Base-by-base conservation (phyloP, 495 filamentous ascomycete species). In the Lophiostoma macrostomum region DNA sequence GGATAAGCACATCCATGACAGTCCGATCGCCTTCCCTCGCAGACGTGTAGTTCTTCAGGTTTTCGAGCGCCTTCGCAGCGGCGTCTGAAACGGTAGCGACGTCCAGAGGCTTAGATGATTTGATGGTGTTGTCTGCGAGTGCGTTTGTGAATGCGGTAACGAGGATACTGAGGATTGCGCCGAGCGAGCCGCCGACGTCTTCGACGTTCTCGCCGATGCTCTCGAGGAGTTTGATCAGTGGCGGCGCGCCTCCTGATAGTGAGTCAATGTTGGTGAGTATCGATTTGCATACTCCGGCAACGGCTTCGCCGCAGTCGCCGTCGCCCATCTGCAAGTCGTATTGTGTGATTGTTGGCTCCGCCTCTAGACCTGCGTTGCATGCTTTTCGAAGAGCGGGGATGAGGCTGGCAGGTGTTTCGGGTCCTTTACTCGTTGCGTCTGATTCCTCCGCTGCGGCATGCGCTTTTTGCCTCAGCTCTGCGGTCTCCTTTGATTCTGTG, bases 271-370 rank as follows among this genome's bases (percentile, higher is more conserved):
- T 67, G 12, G 42, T 30, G 14, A 69, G 43, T 5, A 71, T 60
- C 12, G 64, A 55, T 35, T 65, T 64, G 62, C 67, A 69, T 40
- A 69, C 61, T 11, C 50, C 74, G 54, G 79, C 71, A 7, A 84
- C 73, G 12, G 79, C 80, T 68, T 83, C 74, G 19, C 80, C 80
- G 60, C 80, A 84, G 61, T 84, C 80, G 8, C 80, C 80, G 63
- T 84, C 80, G 28, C 80, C 80, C 80, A 84, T 84, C 46, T 80
- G 66, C 24, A 78, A 78, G 65, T 84, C 80, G 74, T 74, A 84
- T 53, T 74, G 76, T 1, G 80, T 84, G 29, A 84, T 66, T 45
- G 77, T 72, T 0, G 80, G 80, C 62, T 84, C 80, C 0, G 79
- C 75, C 13, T 62, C 68, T 28, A 80, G 70, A 18, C 78, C 71